These are phyloP conservation scores for Larix kaempferi DNA, from an alignment of 75 land plant genomes.

Conservation along the genomic window DNA sequence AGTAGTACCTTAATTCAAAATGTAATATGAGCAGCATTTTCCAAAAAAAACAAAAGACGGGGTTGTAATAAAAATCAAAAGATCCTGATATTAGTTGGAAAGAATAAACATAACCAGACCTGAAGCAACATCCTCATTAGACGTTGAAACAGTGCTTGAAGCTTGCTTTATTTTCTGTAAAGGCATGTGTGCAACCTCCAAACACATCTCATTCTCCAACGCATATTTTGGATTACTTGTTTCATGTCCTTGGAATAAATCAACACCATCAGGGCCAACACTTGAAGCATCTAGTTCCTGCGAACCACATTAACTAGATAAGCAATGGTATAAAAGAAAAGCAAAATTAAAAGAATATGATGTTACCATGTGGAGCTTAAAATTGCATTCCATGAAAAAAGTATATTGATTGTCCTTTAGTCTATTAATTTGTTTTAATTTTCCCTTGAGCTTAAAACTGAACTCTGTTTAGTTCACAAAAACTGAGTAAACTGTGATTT, in stretches of 20 bases:
- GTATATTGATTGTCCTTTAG: neutral
- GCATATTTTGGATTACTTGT: constrained; percentile 1
- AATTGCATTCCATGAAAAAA: neutral
- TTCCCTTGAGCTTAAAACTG: neutral
- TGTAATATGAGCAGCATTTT: too few species aligned
- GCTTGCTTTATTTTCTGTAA: constrained; percentile 7
- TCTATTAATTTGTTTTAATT: neutral
- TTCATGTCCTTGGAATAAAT: neutral
- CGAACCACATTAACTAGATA: constrained; percentile 1
- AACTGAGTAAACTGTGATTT: neutral
- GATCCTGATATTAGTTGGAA: neutral
- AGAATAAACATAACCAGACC: neutral
- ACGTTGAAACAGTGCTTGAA: neutral
- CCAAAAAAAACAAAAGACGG: too few species aligned
- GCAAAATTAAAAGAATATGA: neutral
- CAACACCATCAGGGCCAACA: constrained; percentile 1
- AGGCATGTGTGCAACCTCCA: constrained; percentile 1
- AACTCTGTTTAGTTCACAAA: neutral
- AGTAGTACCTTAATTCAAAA: too few species aligned
- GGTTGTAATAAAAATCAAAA: neutral
- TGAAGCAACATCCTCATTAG: constrained; percentile 9
- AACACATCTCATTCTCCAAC: neutral
- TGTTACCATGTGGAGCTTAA: neutral
- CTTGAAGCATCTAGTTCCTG: constrained; percentile 9
- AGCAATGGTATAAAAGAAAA: neutral